Evolutionary conservation across 2,329 filamentous ascomycete genomes (phyloP).

Genomic region (Penicillium carneum): DNA sequence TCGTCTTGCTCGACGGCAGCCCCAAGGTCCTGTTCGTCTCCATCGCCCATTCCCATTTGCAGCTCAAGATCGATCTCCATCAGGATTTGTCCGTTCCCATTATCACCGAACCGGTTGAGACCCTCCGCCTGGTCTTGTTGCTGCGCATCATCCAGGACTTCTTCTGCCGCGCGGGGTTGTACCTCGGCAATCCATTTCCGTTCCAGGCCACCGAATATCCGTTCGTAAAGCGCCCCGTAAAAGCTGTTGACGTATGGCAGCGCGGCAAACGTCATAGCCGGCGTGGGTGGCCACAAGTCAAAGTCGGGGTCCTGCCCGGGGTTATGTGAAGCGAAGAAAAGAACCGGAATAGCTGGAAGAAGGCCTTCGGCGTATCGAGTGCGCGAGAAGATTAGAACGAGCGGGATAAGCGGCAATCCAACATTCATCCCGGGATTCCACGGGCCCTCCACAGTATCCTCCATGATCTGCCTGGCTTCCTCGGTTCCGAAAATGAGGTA

Average conservation of each 20-base stretch:
- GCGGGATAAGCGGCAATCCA: slow-evolving; percentile 71
- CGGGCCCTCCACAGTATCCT: slow-evolving; percentile 46
- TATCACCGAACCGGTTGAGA: slow-evolving; percentile 36
- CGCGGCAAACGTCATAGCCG: slow-evolving; percentile 69
- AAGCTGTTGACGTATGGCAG: slow-evolving; percentile 70
- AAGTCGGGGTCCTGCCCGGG: slow-evolving; percentile 58
- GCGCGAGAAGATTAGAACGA: slow-evolving; percentile 72
- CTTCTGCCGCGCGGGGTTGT: slow-evolving; percentile 62
- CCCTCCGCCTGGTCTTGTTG: slow-evolving; percentile 46
- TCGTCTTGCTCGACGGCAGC: slow-evolving; percentile 34
- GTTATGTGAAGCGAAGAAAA: slow-evolving; percentile 60
- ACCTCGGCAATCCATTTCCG: slow-evolving; percentile 69
- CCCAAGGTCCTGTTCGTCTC: slow-evolving; percentile 47
- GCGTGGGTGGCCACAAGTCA: slow-evolving; percentile 70
- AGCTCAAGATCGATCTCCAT: slow-evolving; percentile 61
- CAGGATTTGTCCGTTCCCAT: slow-evolving; percentile 52
- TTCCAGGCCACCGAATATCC: slow-evolving; percentile 64
- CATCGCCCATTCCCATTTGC: slow-evolving; percentile 58
- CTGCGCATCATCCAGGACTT: slow-evolving; percentile 44
- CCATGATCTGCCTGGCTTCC: slow-evolving; percentile 65
- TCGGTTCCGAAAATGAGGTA: slow-evolving; percentile 70
- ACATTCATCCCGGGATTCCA: slow-evolving; percentile 62
- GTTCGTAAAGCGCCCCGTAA: slow-evolving; percentile 70
- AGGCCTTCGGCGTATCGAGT: slow-evolving; percentile 69
- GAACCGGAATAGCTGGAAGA: slow-evolving; percentile 68